Base-by-base conservation (phyloP, 225 moss, liverwort and hornwort genomes). In the Lunularia cruciata region DNA sequence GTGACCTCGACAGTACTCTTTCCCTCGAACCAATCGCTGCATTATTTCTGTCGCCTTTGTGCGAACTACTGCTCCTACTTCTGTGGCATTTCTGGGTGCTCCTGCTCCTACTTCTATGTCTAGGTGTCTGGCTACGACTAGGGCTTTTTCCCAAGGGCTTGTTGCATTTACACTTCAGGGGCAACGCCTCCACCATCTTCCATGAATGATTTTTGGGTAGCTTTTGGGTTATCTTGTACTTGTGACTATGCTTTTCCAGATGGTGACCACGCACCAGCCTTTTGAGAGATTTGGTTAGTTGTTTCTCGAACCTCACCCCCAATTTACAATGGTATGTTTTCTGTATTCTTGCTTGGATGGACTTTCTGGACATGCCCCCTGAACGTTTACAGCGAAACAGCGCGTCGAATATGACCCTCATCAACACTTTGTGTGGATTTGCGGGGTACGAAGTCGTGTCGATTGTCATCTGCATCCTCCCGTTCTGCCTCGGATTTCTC, bases 381-480 rank as follows among this genome's bases (percentile, higher is more conserved):
- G 12, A 35, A 19, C 53, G 62, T 25, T 68, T 54, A 6, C 62
- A 53, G 3, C 68, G 57, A 12, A 55, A 36, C 5, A 80, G 27
- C 9, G 80, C 72, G 26, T 80, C 80, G 32, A 56, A 67, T 25
- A 76, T 76, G 11, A 80, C 66, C 27, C 68, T 67, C 23, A 68
- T 23, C 38, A 80, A 62, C 25, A 75, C 75, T 32, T 55, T 72
- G 68, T 80, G 80, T 25, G 72, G 80, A 13, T 75, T 38, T n/a
- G 9, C 19, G 8, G 60, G 72, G 61, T 68, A 63, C 2, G 18
- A 5, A 0, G 42, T 20, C 3, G 72, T 76, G 5, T 72, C 72
- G 13, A 34, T 25, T 11, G 61, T 69, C 16, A 22, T 25, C 11
- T 63, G 20, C 45, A 59, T 69, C 25, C 13, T 31, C 32, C 47